Conservation (phyloP, 148 eudicot genomes). For the Vaccinium corymbosum region DNA sequence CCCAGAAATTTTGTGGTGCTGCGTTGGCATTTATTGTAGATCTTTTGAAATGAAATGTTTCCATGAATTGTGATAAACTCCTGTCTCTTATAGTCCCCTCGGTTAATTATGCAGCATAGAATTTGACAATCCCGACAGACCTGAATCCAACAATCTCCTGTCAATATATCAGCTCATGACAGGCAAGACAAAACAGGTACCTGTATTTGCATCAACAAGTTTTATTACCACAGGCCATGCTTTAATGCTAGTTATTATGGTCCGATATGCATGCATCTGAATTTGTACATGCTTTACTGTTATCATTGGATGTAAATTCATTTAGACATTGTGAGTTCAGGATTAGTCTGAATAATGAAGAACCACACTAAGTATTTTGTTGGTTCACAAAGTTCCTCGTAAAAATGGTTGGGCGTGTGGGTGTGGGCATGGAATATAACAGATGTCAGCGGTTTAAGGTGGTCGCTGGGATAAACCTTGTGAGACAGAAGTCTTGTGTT, state of each 20-base stretch:
- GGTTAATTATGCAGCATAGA: conserved; percentile 23
- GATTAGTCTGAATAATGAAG: not conserved
- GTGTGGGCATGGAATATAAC: not conserved
- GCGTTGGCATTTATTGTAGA: not conserved
- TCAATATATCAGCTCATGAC: conserved; percentile 83
- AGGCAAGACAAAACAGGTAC: conserved; percentile 86
- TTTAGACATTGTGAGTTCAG: not conserved
- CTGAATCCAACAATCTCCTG: conserved; percentile 95
- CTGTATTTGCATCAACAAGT: not conserved
- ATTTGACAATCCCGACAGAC: conserved; percentile 60
- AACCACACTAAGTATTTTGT: not conserved
- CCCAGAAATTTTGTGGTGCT: not conserved
- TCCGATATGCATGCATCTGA: not conserved
- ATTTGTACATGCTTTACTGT: not conserved
- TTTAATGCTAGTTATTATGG: not conserved
- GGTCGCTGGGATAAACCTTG: not conserved
- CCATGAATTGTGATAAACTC: conserved; percentile 8
- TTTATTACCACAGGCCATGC: not conserved
- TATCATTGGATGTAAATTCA: not conserved
- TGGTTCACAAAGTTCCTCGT: not conserved
- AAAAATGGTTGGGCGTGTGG: not conserved
- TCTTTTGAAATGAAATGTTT: not conserved
- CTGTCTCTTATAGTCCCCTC: not conserved
- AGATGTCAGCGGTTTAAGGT: not conserved
- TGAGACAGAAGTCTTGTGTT: not conserved